Percentiles rank a stretch among this genome's conserved stretches.
Conservation (phyloP, 495 filamentous ascomycete genomes). For the Usnea hakonensis region DNA sequence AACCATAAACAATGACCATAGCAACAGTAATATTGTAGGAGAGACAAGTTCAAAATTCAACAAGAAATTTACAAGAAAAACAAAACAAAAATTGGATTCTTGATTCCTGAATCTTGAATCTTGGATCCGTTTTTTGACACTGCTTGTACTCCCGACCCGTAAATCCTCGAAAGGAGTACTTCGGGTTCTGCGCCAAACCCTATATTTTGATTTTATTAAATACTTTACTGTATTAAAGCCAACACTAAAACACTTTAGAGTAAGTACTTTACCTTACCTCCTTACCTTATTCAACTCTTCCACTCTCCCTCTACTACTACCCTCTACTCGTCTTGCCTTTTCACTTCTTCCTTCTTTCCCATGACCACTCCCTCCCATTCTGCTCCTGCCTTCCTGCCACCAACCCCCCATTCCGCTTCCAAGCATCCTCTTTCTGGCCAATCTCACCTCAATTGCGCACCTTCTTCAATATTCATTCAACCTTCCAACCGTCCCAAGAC, state of each 20-base stretch:
- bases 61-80: too few relatives aligned
- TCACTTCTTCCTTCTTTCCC: background rate
- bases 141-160: background rate
- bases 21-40: too few relatives aligned
- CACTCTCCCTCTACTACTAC: background rate
- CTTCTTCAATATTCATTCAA: background rate
- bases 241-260: too few relatives aligned
- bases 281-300: background rate
- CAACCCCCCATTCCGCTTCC: too few relatives aligned
- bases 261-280: too few relatives aligned
- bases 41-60: too few relatives aligned
- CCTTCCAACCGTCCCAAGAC: background rate
- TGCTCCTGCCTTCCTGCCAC: too few relatives aligned
- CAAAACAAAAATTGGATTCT: too few relatives aligned
- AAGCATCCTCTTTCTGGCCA: background rate
- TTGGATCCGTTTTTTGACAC: background rate
- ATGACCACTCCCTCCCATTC: background rate
- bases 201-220: background rate
- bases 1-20: too few relatives aligned
- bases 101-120: too few relatives aligned
- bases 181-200: slow-evolving; percentile 1
- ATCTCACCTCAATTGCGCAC: background rate
- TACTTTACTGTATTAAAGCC: too few relatives aligned
- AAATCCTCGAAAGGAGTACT: background rate
- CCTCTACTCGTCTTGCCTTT: background rate